Evolutionary conservation across 2,329 filamentous ascomycete genomes (phyloP).

Genomic region (Grosmannia serpens): DNA sequence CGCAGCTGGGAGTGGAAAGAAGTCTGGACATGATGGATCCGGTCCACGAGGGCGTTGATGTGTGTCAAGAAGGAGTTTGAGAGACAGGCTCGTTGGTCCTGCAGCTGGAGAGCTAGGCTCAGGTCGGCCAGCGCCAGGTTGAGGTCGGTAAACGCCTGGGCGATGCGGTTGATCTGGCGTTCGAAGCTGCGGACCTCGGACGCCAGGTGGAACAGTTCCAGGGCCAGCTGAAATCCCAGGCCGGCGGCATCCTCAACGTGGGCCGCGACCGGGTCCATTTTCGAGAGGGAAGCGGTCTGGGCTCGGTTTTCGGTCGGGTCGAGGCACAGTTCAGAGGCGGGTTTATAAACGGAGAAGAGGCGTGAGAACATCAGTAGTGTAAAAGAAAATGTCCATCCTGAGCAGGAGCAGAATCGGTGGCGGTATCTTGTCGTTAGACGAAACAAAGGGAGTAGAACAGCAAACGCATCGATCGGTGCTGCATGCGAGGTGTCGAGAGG

Average conservation of each 20-base stretch:
- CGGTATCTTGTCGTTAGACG: background rate
- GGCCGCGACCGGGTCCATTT: conserved; percentile 8
- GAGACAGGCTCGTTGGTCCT: background rate
- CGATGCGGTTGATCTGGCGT: conserved; percentile 10
- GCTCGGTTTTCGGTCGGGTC: background rate
- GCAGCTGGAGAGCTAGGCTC: background rate
- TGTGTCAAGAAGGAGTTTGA: background rate
- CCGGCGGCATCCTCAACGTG: conserved; percentile 9
- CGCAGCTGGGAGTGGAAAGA: background rate
- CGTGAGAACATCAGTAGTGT: background rate
- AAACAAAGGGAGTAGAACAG: background rate
- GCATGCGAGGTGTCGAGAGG: background rate
- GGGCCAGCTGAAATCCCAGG: conserved; percentile 9
- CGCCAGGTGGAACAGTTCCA: conserved; percentile 11
- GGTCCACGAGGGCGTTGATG: conserved; percentile 3
- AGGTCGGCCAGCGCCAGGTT: conserved; percentile 10
- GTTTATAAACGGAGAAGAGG: background rate
- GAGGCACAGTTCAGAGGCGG: background rate
- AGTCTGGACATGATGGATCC: conserved; percentile 7
- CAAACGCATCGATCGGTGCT: background rate
- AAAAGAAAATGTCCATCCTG: background rate
- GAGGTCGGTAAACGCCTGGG: conserved; percentile 11
- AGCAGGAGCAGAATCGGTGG: background rate
- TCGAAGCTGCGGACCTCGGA: conserved; percentile 6
- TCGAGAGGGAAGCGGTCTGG: background rate